A percentile compares a stretch with the other conserved stretches of the same genome.
Conservation (phyloP, 2,329 filamentous ascomycete genomes). For the Zopfia rhizophila region DNA sequence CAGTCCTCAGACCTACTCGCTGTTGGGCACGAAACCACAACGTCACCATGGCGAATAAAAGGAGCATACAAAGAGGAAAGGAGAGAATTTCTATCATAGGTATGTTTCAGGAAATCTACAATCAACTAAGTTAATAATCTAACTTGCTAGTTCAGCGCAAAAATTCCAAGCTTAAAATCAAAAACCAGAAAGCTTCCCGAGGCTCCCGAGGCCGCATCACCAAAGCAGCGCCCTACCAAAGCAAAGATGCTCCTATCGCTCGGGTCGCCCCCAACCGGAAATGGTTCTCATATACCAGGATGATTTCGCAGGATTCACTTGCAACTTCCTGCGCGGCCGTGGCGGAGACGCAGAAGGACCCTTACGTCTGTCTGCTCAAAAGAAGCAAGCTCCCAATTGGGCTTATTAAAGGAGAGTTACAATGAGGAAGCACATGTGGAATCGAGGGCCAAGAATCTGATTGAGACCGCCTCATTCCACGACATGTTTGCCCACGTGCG, state of each 20-base stretch:
- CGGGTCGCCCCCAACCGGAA: slow-evolving; percentile 92
- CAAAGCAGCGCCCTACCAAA: slow-evolving; percentile 84
- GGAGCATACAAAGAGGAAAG: slow-evolving; percentile 85
- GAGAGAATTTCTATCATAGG: slow-evolving; percentile 98
- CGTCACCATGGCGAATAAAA: too few species aligned
- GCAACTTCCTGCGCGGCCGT: slow-evolving; percentile 86
- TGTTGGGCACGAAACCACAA: too few species aligned
- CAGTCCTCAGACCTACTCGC: too few species aligned
- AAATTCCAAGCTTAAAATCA: too few species aligned
- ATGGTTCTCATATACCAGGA: slow-evolving; percentile 92
- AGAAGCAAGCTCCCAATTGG: slow-evolving; percentile 94
- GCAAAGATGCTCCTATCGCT: slow-evolving; percentile 78
- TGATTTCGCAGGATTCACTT: slow-evolving; percentile 85
- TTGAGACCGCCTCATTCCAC: slow-evolving; percentile 82
- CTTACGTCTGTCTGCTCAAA: slow-evolving; percentile 88
- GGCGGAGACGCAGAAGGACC: slow-evolving; percentile 84
- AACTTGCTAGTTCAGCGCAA: too few species aligned
- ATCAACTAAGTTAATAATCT: too few species aligned
- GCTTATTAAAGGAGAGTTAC: slow-evolving; percentile 79
- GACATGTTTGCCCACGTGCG: slow-evolving; percentile 87
- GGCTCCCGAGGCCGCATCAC: slow-evolving; percentile 83
- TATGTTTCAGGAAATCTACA: too few species aligned
- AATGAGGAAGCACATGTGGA: slow-evolving; percentile 80
- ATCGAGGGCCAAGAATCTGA: slow-evolving; percentile 88
- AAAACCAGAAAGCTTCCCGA: too few species aligned